Base-by-base conservation (phyloP, 495 filamentous ascomycete species). In the Aspergillus olivimuriae region DNA sequence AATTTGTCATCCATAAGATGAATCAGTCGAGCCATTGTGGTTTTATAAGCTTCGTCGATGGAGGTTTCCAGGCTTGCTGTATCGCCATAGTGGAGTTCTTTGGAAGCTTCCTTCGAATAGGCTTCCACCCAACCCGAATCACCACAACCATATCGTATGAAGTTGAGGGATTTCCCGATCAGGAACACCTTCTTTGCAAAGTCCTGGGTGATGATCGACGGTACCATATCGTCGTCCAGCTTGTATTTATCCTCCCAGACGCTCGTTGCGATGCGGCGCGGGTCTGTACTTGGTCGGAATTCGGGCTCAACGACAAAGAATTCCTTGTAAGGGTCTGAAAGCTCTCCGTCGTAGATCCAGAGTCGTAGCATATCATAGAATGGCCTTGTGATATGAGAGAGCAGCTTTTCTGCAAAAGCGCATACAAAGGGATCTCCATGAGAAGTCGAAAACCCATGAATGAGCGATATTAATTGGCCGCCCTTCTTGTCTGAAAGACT, bases 211-310 rank as follows among this genome's bases (percentile, higher is more conserved):
- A 96, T 86, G 47, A 99, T 95, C 24, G 82, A 87, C 4, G 94
- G 94, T 15, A 95, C 81, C 83, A 96, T 91, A 11, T 76, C 68
- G 44, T 86, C 77, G 48, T 86, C 81, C 32, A 97, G 70, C 56
- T 84, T 83, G 70, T 97, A 99, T 56, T 99, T 97, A 57, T 92
- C 87, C 58, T 97, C 89, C 94, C 94, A 99, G 11, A 97, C 94
- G 41, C 86, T 94, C 15, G 85, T 87, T 12, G 87, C 86, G 51
- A 82, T 84, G 41, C 82, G 78, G 23, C 70, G 69, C 22, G 72
- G 74, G 43, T 78, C 75, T 34, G 69, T 69, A 36, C 52, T 68
- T 3, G 65, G 60, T 34, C 65, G 53, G 19, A 60, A 58, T 26
- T 67, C 66, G 49, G 89, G 84, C 59, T 95, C 89, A 24, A 80